These are phyloP conservation scores for Mycena vitilis DNA, from an alignment of 768 basidiomycete species.

Conservation along the genomic window DNA sequence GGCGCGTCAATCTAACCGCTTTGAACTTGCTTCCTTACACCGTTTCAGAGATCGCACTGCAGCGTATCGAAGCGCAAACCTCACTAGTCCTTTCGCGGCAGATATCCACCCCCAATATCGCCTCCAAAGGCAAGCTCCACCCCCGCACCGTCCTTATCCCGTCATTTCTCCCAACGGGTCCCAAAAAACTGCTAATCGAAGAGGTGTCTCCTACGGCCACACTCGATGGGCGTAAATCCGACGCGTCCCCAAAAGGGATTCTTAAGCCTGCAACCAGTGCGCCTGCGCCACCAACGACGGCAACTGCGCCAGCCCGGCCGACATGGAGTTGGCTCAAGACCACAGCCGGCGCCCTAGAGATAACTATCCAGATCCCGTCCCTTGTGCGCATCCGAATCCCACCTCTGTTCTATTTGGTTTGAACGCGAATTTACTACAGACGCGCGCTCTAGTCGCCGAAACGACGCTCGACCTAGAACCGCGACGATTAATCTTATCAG, in stretches of 20 bases:
- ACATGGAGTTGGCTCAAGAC: slow-evolving; percentile 68
- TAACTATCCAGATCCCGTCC: slow-evolving; percentile 65
- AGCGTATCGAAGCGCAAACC: slow-evolving; percentile 73
- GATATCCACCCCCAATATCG: slow-evolving; percentile 81
- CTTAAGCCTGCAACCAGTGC: slow-evolving; percentile 42
- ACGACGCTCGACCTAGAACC: slow-evolving; percentile 76
- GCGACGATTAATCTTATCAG: slow-evolving; percentile 62
- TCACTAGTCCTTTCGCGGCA: slow-evolving; percentile 71
- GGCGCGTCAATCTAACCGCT: slow-evolving; percentile 55
- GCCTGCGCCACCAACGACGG: slow-evolving; percentile 27
- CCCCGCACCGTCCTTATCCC: slow-evolving; percentile 72
- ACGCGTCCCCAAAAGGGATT: slow-evolving; percentile 51
- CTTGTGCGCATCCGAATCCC: slow-evolving; percentile 58
- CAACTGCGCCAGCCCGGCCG: slow-evolving; percentile 38
- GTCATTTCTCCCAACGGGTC: slow-evolving; percentile 43
- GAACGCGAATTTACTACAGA: slow-evolving; percentile 47
- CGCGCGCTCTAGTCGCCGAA: slow-evolving; percentile 54
- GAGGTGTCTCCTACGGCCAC: slow-evolving; percentile 44
- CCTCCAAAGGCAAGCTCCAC: slow-evolving; percentile 75
- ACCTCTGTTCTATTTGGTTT: neutral
- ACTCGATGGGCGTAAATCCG: slow-evolving; percentile 19
- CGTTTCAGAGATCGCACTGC: slow-evolving; percentile 73
- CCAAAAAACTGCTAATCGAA: slow-evolving; percentile 59
- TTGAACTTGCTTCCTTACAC: slow-evolving; percentile 21
- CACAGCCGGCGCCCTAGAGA: slow-evolving; percentile 52